Base-by-base conservation (phyloP, 495 filamentous ascomycete species). In the Endocarpon pusillum region DNA sequence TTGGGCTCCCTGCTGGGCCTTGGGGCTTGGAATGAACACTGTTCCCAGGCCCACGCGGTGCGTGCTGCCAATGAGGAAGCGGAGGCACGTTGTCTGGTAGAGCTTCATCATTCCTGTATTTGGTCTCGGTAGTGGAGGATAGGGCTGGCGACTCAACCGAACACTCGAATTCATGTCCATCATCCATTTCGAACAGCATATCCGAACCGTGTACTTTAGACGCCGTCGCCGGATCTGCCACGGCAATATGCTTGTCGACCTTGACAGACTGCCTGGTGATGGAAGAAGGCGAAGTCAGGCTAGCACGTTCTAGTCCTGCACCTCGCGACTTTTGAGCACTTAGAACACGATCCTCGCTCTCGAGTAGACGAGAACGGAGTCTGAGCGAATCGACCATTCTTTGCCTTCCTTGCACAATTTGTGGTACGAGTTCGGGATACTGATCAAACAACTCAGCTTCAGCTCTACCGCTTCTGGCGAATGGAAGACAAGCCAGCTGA, bases 141-240 rank as follows among this genome's bases (percentile, higher is more conserved):
- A n/a, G n/a, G n/a, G n/a, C n/a, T n/a, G n/a, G n/a, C n/a, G n/a
- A n/a, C n/a, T n/a, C n/a, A n/a, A n/a, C n/a, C n/a, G n/a, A n/a
- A n/a, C n/a, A n/a, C n/a, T n/a, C n/a, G n/a, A 53, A 36, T 9
- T 38, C 37, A 27, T 54, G 61, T 25, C 82, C 84, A n/a, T 87
- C 83, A 37, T 93, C 86, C 82, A 93, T 93, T 39, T 84, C 75
- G 46, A 93, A 94, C 60, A 94, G 89, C 23, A 94, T 60, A 41
- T 94, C 84, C n/a, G 59, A 57, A n/a, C n/a, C 1, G 61, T 53
- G 0, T 77, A 83, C 15, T 61, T 69, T 80, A 0, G 73, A 59
- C 36, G 65, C 67, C n/a, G 87, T 58, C 21, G 64, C 51, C 2
- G 78, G 77, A 35, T n/a, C 69, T 71, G 21, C 36, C 45, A n/a